Percentiles rank a stretch among this genome's conserved stretches.
Conservation (phyloP, 371 early-diverging fungal species). For the Massospora cicadina region DNA sequence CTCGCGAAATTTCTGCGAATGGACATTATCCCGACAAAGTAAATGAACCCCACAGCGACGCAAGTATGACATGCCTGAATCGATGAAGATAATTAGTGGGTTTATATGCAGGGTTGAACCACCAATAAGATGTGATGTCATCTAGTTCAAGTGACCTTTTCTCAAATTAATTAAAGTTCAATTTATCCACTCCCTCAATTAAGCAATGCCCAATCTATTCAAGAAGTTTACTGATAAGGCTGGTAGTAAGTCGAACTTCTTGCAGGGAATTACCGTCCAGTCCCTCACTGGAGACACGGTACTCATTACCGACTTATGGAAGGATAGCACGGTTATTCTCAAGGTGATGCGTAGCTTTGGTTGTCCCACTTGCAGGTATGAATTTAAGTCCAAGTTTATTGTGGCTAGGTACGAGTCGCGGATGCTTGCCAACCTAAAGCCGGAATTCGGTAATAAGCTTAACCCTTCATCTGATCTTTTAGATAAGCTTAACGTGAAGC, state of each 20-base stretch:
- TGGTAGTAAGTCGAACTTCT: constrained; percentile 5
- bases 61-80: too few species aligned
- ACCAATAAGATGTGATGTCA: too few species aligned
- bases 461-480: neutral
- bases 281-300: constrained; percentile 5
- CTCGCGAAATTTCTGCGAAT: too few species aligned
- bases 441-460: constrained; percentile 2
- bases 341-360: constrained; percentile 10
- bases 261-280: constrained; percentile 8
- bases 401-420: constrained; percentile 6
- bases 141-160: too few species aligned
- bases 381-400: neutral
- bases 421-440: constrained; percentile 6
- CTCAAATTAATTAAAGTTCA: too few species aligned
- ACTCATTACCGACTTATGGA: constrained; percentile 10
- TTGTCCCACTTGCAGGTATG: constrained; percentile 9
- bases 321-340: constrained; percentile 4
- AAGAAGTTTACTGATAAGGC: neutral
- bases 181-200: too few species aligned
- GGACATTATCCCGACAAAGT: too few species aligned
- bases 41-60: too few species aligned
- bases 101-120: too few species aligned
- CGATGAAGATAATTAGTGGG: too few species aligned
- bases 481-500: constrained; percentile 8
- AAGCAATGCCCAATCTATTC: constrained; percentile 9